Conservation (phyloP, 768 basidiomycete genomes). For the Chiua virens region DNA sequence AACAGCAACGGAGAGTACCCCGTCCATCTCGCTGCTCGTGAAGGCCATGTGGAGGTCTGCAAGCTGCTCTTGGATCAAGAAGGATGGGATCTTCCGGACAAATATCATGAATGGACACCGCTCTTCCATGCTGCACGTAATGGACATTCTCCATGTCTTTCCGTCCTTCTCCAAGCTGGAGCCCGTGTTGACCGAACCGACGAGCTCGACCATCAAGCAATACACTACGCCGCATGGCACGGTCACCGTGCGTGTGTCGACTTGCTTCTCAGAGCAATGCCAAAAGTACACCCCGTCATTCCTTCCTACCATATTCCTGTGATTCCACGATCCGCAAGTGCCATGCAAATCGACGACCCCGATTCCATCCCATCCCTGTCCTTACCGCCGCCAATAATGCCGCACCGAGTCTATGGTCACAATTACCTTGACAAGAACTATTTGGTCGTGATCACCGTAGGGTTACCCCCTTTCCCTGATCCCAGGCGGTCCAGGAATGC, state of each 20-base stretch:
- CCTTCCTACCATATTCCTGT: slow-evolving; percentile 18
- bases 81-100: slow-evolving; percentile 88
- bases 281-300: slow-evolving; percentile 15
- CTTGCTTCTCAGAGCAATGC: slow-evolving; percentile 49
- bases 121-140: slow-evolving; percentile 92
- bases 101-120: slow-evolving; percentile 98
- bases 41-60: slow-evolving; percentile 88
- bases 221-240: slow-evolving; percentile 97
- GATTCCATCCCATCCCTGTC: slow-evolving; percentile 94
- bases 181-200: slow-evolving; percentile 75
- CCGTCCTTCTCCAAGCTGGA: slow-evolving; percentile 77
- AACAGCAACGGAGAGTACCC: slow-evolving; percentile 98
- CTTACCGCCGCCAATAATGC: slow-evolving; percentile 97
- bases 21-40: slow-evolving; percentile 91
- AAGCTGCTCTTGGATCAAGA: slow-evolving; percentile 67
- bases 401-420: slow-evolving; percentile 96
- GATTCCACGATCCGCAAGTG: slow-evolving; percentile 28
- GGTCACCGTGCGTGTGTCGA: slow-evolving; percentile 74
- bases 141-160: slow-evolving; percentile 73
- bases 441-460: slow-evolving; percentile 85
- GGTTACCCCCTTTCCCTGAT: slow-evolving; percentile 43
- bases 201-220: slow-evolving; percentile 80
- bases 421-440: slow-evolving; percentile 87
- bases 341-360: slow-evolving; percentile 60
- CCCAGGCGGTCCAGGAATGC: slow-evolving; percentile 38